phyloP scores from a whole-genome alignment of 2,329 filamentous ascomycete genomes.

The Torrubiella hemipterigena region DNA sequence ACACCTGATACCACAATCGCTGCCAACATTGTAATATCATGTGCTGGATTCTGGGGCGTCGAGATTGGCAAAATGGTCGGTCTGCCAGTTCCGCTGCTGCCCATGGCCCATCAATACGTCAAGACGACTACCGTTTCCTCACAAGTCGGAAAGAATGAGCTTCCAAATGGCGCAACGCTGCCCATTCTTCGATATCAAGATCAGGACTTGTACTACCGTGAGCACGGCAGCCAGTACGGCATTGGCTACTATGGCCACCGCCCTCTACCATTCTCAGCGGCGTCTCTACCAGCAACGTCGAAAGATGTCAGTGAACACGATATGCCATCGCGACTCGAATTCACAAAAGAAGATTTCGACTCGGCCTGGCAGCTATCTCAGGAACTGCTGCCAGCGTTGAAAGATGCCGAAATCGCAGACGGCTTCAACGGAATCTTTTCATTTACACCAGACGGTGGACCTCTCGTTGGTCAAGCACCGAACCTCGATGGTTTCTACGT shows the following conservation, averaged over 20 bases:
- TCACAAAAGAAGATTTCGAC: constrained; percentile 47
- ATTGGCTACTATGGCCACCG: constrained; percentile 54
- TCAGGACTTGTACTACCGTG: constrained; percentile 51
- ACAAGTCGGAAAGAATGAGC: constrained; percentile 21
- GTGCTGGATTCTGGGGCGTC: constrained; percentile 55
- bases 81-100: constrained; percentile 43
- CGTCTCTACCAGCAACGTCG: constrained; percentile 38
- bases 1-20: constrained; percentile 35
- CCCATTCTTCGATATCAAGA: constrained; percentile 53
- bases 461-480: constrained; percentile 45
- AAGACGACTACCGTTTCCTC: constrained; percentile 43
- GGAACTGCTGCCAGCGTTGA: constrained; percentile 39
- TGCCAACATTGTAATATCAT: constrained; percentile 50
- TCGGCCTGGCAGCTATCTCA: constrained; percentile 46
- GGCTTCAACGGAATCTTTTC: constrained; percentile 58
- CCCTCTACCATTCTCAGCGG: constrained; percentile 47
- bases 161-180: constrained; percentile 35
- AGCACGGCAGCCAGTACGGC: constrained; percentile 49
- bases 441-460: constrained; percentile 52
- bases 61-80: constrained; percentile 51
- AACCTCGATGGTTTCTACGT: constrained; percentile 50
- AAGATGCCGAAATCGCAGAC: constrained; percentile 37
- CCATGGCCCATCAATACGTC: constrained; percentile 51
- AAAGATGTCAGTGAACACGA: constrained; percentile 42
- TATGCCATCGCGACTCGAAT: constrained; percentile 51